Evolutionary conservation across 2,329 filamentous ascomycete species (phyloP).

Genomic region (Septoria linicola): DNA sequence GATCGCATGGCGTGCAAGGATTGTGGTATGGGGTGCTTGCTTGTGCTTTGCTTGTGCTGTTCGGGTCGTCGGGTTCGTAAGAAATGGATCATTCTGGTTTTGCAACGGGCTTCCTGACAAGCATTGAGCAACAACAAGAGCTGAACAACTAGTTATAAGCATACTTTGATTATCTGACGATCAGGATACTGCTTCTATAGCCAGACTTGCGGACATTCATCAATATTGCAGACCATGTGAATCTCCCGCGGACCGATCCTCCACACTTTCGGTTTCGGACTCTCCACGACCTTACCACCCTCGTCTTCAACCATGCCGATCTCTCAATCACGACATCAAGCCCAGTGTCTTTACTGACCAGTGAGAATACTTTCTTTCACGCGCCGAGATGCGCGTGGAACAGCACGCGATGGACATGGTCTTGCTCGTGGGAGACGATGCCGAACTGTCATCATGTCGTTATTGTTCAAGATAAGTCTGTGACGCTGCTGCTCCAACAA

Average conservation of each 20-base stretch:
- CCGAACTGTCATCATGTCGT: conserved; percentile 7
- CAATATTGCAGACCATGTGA: too few species aligned
- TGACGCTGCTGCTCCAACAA: background rate
- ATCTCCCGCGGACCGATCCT: conserved; percentile 13
- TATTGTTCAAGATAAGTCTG: background rate
- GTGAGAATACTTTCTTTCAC: background rate
- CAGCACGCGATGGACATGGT: conserved; percentile 8
- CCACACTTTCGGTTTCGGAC: background rate
- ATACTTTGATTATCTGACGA: too few species aligned
- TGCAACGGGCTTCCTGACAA: too few species aligned
- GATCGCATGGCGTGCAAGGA: too few species aligned
- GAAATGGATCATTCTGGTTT: too few species aligned
- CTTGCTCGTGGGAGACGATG: background rate
- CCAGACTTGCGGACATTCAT: too few species aligned
- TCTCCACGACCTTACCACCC: conserved; percentile 7
- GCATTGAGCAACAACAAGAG: too few species aligned
- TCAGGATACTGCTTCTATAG: too few species aligned
- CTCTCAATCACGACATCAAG: conserved; percentile 26
- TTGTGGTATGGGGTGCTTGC: too few species aligned
- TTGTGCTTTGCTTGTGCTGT: too few species aligned
- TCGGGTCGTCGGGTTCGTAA: background rate
- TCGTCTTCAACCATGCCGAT: conserved; percentile 12
- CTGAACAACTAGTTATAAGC: too few species aligned
- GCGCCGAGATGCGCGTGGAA: conserved; percentile 3
- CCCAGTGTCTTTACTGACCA: conserved; percentile 7